Percentiles rank a stretch among this genome's conserved stretches.
These are phyloP conservation scores for Diphasiastrum complanatum DNA, from an alignment of 83 land plant species.

Conservation along the genomic window DNA sequence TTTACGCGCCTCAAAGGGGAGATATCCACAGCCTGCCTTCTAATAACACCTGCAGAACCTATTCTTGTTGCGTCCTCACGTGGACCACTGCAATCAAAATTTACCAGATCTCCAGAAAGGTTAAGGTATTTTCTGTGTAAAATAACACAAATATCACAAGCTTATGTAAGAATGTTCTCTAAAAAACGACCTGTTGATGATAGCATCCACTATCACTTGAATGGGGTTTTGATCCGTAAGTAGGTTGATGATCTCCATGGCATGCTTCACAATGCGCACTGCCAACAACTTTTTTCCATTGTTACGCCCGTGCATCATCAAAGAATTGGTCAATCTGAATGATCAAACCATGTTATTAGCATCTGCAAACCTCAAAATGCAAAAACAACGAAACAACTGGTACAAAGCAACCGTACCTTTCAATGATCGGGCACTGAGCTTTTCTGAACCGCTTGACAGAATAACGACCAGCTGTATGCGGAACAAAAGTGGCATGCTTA, in stretches of 20 bases:
- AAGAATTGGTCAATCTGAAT: constrained; percentile 50
- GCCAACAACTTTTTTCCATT: constrained; percentile 80
- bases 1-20: constrained; percentile 66
- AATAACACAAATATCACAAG: constrained; percentile 16
- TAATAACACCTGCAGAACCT: constrained; percentile 76
- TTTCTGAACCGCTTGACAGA: constrained; percentile 62
- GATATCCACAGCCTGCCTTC: constrained; percentile 75
- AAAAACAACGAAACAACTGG: background rate
- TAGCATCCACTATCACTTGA: constrained; percentile 27
- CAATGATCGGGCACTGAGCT: constrained; percentile 78
- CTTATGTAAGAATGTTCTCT: background rate
- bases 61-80: constrained; percentile 70
- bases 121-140: background rate
- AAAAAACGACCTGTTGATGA: constrained; percentile 12
- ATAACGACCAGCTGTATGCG: constrained; percentile 74
- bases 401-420: constrained; percentile 23
- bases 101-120: no score
- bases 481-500: constrained; percentile 60
- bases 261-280: constrained; percentile 65
- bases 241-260: constrained; percentile 71
- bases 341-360: background rate
- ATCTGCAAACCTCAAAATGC: background rate
- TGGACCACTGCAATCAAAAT: constrained; percentile 50
- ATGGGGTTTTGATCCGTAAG: constrained; percentile 64
- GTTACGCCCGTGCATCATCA: constrained; percentile 84